A percentile compares a stretch with the other conserved stretches of the same genome.
Conservation (phyloP, 139 green algal genomes). For the Picochlorum sp. region DNA sequence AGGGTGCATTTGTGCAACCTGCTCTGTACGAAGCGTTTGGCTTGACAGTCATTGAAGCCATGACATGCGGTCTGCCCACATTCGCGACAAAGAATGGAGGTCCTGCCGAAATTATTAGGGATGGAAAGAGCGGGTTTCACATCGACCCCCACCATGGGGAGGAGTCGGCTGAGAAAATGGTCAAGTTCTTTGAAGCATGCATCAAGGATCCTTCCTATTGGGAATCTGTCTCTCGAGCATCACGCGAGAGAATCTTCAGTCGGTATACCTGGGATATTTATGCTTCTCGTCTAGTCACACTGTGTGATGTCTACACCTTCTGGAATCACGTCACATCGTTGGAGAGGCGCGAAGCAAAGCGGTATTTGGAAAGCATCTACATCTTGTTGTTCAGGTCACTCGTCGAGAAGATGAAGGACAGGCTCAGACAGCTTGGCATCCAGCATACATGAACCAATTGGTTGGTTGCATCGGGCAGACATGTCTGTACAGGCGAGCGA, state of each 20-base stretch:
- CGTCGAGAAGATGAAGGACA: constrained; percentile 26
- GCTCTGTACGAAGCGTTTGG: constrained; percentile 73
- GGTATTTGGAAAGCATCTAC: constrained; percentile 75
- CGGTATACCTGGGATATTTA: constrained; percentile 74
- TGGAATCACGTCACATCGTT: constrained; percentile 58
- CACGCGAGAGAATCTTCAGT: constrained; percentile 31
- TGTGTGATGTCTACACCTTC: constrained; percentile 59
- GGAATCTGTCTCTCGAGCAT: constrained; percentile 34
- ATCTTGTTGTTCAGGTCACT: constrained; percentile 46
- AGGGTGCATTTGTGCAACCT: constrained; percentile 70
- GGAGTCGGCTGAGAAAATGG: constrained; percentile 50
- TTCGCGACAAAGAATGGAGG: constrained; percentile 66
- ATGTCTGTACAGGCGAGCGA: no score
- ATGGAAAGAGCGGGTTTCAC: constrained; percentile 68
- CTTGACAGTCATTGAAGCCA: constrained; percentile 73
- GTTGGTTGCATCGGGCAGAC: no score
- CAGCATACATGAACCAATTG: no score
- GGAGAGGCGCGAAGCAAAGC: constrained; percentile 53
- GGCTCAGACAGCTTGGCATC: no score
- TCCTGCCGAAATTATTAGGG: constrained; percentile 61
- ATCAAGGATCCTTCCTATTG: constrained; percentile 34
- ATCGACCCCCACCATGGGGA: constrained; percentile 70
- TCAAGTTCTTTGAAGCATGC: constrained; percentile 68
- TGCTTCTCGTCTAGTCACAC: constrained; percentile 58
- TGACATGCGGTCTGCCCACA: constrained; percentile 64